Evolutionary conservation across 2,329 filamentous ascomycete genomes (phyloP), one percentile per base, ranked within the genome.

Genomic region (Falciphora oryzae): DNA sequence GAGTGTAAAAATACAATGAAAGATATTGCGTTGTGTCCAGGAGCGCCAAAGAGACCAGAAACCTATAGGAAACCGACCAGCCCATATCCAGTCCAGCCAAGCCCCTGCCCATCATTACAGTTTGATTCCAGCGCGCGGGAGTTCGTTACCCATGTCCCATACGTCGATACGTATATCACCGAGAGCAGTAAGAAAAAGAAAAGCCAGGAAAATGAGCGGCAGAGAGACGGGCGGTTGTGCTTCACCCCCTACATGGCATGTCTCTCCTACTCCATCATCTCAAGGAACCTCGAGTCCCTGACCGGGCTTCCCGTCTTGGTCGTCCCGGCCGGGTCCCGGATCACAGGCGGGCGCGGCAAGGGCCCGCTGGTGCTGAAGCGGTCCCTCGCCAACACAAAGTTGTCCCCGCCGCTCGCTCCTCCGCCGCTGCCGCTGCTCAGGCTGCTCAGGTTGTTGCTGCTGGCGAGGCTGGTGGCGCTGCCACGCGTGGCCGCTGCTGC

Each of bases 221-320:
- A n/a, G n/a, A n/a, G n/a, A n/a, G n/a, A n/a, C n/a, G n/a, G n/a
- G n/a, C n/a, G n/a, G n/a, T n/a, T n/a, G n/a, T n/a, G n/a, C n/a
- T n/a, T n/a, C n/a, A 32, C 5, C 32, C 32, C 5, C 32, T 32
- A 11, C 32, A 32, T 5, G 11, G 32, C 32, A 5, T 32, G 32
- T n/a, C n/a, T n/a, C 32, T 11, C 32, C 11, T 11, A 32, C 22
- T 75, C 72, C 60, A 85, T 74, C 61, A 80, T 78, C 75, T 85
- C 83, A 29, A 77, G 74, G 70, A 85, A 85, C 69, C 75, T 80
- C 35, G 81, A 81, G 66, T 78, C 79, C 66, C 81, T 74, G 8
- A 74, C 75, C 25, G 81, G 81, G 71, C 79, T 82, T 53, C 72
- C 73, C 58, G 73, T 74, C 68, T 66, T 69, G 22, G 53, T 58